Conservation (phyloP, 2,329 filamentous ascomycete genomes). For the Scedosporium apiospermum region DNA sequence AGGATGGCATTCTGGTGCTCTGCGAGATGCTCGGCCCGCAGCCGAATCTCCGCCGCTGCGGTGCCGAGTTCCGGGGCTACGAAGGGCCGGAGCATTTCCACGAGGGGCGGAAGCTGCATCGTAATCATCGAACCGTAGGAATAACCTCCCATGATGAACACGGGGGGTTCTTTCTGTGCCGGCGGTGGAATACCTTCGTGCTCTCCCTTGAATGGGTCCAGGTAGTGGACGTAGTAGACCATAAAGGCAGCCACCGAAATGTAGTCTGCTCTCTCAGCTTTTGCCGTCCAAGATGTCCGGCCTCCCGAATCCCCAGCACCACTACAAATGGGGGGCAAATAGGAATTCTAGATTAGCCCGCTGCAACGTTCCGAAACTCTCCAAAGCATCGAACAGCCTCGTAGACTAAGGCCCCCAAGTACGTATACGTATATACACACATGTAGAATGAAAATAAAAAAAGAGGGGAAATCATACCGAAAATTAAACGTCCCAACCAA, state of each 20-base stretch:
- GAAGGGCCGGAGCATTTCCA: conserved; percentile 52
- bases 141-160: conserved; percentile 65
- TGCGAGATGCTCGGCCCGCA: conserved; percentile 60
- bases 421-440: too few relatives aligned
- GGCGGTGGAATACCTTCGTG: neutral
- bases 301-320: conserved; percentile 68
- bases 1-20: conserved; percentile 47
- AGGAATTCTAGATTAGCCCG: neutral
- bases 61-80: conserved; percentile 40
- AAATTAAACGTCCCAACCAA: conserved; percentile 89
- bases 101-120: conserved; percentile 56
- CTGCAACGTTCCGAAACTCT: too few relatives aligned
- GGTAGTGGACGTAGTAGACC: conserved; percentile 57
- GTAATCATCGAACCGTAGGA: conserved; percentile 86
- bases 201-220: conserved; percentile 31
- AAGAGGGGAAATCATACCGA: conserved; percentile 41
- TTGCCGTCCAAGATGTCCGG: conserved; percentile 78
- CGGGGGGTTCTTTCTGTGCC: conserved; percentile 11
- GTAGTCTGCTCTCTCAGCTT: conserved; percentile 74
- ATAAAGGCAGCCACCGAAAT: conserved; percentile 73
- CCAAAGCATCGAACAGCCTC: too few relatives aligned
- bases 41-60: conserved; percentile 57
- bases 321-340: conserved; percentile 31
- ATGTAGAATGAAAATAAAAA: neutral
- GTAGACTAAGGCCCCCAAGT: too few relatives aligned